phyloP scores from a whole-genome alignment of 805 yeast genomes.

The Candida oleophila region DNA sequence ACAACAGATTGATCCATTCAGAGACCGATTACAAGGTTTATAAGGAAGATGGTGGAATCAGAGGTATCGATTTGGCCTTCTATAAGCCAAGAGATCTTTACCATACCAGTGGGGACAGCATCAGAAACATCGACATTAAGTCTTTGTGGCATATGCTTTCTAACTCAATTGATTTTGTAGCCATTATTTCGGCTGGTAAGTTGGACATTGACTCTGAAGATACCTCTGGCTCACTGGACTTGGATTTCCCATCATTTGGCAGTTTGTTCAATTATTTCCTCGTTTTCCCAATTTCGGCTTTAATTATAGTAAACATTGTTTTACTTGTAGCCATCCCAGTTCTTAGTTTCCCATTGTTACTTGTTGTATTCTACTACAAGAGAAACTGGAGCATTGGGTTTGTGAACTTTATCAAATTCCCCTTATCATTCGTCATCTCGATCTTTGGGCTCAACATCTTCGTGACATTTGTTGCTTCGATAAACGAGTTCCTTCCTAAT shows the following conservation, averaged over 20 bases:
- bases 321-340: slow-evolving; percentile 57
- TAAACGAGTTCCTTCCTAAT: slow-evolving; percentile 35
- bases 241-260: slow-evolving; percentile 55
- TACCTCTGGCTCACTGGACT: slow-evolving; percentile 17
- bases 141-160: slow-evolving; percentile 86
- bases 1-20: slow-evolving; percentile 65
- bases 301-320: slow-evolving; percentile 53
- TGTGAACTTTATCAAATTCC: slow-evolving; percentile 52
- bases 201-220: slow-evolving; percentile 32
- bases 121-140: slow-evolving; percentile 58
- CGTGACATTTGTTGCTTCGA: slow-evolving; percentile 16
- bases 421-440: slow-evolving; percentile 54
- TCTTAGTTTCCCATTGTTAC: slow-evolving; percentile 44
- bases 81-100: slow-evolving; percentile 80
- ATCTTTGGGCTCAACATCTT: slow-evolving; percentile 25
- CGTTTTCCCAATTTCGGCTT: slow-evolving; percentile 48
- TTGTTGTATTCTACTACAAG: slow-evolving; percentile 46
- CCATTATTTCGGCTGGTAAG: slow-evolving; percentile 31
- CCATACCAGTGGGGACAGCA: slow-evolving; percentile 75
- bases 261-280: slow-evolving; percentile 63
- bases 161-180: slow-evolving; percentile 60
- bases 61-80: slow-evolving; percentile 91
- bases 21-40: slow-evolving; percentile 87
- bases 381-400: slow-evolving; percentile 46
- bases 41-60: slow-evolving; percentile 54